Evolutionary conservation across 768 basidiomycete species (phyloP), one percentile per base, ranked within the genome.

Genomic region (Cantharellus anzutake): DNA sequence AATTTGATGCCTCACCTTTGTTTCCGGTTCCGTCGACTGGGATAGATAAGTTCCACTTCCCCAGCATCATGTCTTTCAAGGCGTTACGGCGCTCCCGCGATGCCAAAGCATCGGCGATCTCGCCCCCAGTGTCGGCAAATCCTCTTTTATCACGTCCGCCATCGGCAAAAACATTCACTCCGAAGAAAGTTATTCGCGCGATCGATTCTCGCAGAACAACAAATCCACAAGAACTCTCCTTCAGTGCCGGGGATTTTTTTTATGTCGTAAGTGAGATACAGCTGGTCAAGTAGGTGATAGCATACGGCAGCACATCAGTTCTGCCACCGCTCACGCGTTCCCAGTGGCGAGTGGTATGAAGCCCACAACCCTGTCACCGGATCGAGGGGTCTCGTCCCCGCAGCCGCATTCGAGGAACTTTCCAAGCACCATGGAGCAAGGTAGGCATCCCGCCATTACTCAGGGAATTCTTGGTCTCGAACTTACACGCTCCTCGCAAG

Each of bases 161-260:
- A 3, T 71, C 80, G 29, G 74, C 80, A 51, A 78, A 84, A 35
- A 80, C 86, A 62, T 70, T 83, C 0, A 91, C 90, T 1, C 92
- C 96, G 2, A 87, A 93, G 72, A 94, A 92, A 70, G 93, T 97
- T 69, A 94, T 99, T 65, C 85, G 87, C 60, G 93, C 94, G 2
- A 73, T 85, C 63, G 71, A 76, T 5, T 66, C 75, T 2, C 81
- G 89, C 72, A 72, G 76, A 53, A 79, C 88, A 2, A 75, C 78
- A 60, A 78, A 80, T 0, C 89, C 92, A 2, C 83, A 88, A 68
- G 83, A 97, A 65, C 81, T 99, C 50, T 79, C 86, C 39, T 98
- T 97, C 70, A 75, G 79, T 64, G 86, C 86, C 72, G 96, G 96
- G 63, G 96, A 99, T 73, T 96, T 98, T 73, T 98, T 97, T 76